Evolutionary conservation across 768 basidiomycete genomes (phyloP), one percentile per base, ranked within the genome.

Genomic region (Lenzites betulinus): DNA sequence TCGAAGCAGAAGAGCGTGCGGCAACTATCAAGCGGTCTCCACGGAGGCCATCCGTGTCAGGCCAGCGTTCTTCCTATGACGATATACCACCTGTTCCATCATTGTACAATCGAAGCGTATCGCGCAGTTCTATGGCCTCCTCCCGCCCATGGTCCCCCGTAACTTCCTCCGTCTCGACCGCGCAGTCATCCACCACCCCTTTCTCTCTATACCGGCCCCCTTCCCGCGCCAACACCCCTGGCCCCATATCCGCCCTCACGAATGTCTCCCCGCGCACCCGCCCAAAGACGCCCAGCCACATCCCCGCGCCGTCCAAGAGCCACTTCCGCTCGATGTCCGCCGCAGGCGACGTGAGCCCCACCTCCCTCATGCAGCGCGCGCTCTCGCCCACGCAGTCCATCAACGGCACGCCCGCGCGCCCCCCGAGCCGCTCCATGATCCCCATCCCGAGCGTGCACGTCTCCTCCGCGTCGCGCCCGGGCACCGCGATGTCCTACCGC

Each of bases 371-470:
- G 76, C 82, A 82, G 61, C 85, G 89, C 46, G 80, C 88, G 1
- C 77, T 89, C 59, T 91, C 90, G 1, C 86, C 89, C 6, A 77
- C 86, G 8, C 66, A 25, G 55, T 58, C 25, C 44, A 58, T 25
- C 81, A 22, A 81, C 83, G 1, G 73, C 73, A 26, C 72, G 15
- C 87, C 86, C 28, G 82, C 85, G 12, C 81, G 91, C 35, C 91
- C 91, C 28, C 90, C 91, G 1, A 92, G 91, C 67, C 83, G 89
- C 54, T 93, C 92, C 6, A 88, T 84, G 84, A 92, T 93, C 57
- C 91, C 91, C 22, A 80, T 92, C 25, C 91, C 92, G 8, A 86
- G 81, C 63, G 77, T 92, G 2, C 87, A 89, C 55, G 74, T 90
- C 41, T 84, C 84, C 2, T 82, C 86, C 5, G 83, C 85, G 9